Evolutionary conservation across 495 filamentous ascomycete genomes (phyloP).

Genomic region (Aspergillus saccharolyticus): DNA sequence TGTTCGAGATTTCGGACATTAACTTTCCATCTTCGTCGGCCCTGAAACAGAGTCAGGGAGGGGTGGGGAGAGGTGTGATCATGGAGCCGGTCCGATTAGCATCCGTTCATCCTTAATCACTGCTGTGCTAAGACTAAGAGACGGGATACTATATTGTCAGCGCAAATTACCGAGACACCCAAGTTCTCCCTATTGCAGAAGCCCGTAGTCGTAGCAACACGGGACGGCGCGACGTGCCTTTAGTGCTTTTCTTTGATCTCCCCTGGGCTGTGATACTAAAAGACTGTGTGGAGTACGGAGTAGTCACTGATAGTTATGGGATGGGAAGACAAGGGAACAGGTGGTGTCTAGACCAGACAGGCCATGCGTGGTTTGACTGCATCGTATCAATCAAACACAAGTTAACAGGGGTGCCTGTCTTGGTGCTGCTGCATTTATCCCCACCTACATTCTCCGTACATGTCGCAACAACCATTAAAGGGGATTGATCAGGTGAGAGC

Average conservation of each 20-base stretch:
- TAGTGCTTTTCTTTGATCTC: background rate
- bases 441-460: too few relatives aligned
- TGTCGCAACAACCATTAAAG: too few relatives aligned
- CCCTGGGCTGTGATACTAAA: background rate
- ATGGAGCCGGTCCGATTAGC: background rate
- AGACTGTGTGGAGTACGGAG: background rate
- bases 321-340: background rate
- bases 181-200: slow-evolving; percentile 5
- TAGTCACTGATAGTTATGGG: background rate
- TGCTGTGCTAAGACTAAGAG: too few relatives aligned
- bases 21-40: background rate
- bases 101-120: slow-evolving; percentile 1
- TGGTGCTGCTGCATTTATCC: too few relatives aligned
- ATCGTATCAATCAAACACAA: too few relatives aligned
- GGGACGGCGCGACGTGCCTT: slow-evolving; percentile 13
- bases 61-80: too few relatives aligned
- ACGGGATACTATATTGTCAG: slow-evolving; percentile 3
- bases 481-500: too few relatives aligned
- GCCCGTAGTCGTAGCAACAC: slow-evolving; percentile 7
- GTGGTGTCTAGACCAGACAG: background rate
- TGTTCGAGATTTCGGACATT: too few relatives aligned
- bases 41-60: background rate
- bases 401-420: too few relatives aligned
- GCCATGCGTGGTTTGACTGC: too few relatives aligned
- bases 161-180: background rate